Conservation (phyloP, 306 rosid genomes). For the Dryas alaskensis region DNA sequence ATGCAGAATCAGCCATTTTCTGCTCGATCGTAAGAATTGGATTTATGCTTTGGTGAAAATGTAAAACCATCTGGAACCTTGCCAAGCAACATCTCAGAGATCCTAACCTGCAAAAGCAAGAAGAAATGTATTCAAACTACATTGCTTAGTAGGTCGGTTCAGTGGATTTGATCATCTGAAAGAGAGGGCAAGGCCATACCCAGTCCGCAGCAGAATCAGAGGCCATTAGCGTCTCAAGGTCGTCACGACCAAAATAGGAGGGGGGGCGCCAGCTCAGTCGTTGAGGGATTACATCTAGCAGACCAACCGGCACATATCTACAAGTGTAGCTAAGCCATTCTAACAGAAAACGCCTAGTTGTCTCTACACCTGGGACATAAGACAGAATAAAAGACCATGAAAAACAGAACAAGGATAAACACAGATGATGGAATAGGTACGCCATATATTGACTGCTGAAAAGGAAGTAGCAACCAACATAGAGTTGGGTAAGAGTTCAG, state of each 20-base stretch:
- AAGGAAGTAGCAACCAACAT: neutral
- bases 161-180: slow-evolving; percentile 2
- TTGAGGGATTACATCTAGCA: slow-evolving; percentile 80
- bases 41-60: slow-evolving; percentile 89
- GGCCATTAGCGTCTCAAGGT: slow-evolving; percentile 91
- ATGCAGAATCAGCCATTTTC: slow-evolving; percentile 62
- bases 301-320: slow-evolving; percentile 85
- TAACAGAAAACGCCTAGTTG: slow-evolving; percentile 80
- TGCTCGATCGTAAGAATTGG: slow-evolving; percentile 85
- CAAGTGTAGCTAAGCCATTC: slow-evolving; percentile 96
- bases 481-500: neutral
- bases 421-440: neutral
- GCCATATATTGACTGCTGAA: neutral
- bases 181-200: slow-evolving; percentile 47
- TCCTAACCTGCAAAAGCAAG: slow-evolving; percentile 50
- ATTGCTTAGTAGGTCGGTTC: neutral
- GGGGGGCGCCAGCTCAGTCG: slow-evolving; percentile 87
- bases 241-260: slow-evolving; percentile 68
- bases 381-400: neutral
- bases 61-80: slow-evolving; percentile 83
- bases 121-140: neutral
- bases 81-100: slow-evolving; percentile 88
- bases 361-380: slow-evolving; percentile 70
- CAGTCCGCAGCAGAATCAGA: slow-evolving; percentile 97
- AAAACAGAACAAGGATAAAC: neutral